Evolutionary conservation across 148 eudicot genomes (phyloP).

Genomic region (Vaccinium corymbosum): DNA sequence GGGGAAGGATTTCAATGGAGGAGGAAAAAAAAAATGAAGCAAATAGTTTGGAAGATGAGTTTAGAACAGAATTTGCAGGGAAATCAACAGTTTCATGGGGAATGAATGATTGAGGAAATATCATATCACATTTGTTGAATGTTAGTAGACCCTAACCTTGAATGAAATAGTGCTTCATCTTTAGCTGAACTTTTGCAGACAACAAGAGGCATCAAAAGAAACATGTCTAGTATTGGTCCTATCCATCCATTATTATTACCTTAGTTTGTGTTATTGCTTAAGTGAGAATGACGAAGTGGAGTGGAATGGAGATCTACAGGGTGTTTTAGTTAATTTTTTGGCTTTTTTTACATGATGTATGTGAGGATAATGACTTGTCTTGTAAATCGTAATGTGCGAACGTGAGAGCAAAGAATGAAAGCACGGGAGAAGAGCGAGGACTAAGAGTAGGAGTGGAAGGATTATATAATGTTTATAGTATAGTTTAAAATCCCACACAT

Average conservation of each 20-base stretch:
- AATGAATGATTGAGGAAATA: background rate
- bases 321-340: too few relatives aligned
- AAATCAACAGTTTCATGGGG: background rate
- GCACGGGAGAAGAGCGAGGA: too few relatives aligned
- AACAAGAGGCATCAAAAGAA: background rate
- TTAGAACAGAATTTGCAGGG: constrained; percentile 20
- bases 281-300: background rate
- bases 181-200: background rate
- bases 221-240: too few relatives aligned
- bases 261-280: background rate
- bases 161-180: background rate
- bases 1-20: background rate
- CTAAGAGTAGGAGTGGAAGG: too few relatives aligned
- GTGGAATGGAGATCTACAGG: background rate
- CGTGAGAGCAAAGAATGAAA: too few relatives aligned
- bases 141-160: constrained; percentile 9
- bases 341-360: too few relatives aligned
- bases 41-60: background rate
- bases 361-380: too few relatives aligned
- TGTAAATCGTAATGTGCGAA: too few relatives aligned
- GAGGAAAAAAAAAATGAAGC: background rate
- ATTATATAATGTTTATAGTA: too few relatives aligned
- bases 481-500: too few relatives aligned
- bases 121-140: constrained; percentile 4
- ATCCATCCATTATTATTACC: too few relatives aligned